Conservation (phyloP, 2,329 filamentous ascomycete species). For the Fusarium buharicum region DNA sequence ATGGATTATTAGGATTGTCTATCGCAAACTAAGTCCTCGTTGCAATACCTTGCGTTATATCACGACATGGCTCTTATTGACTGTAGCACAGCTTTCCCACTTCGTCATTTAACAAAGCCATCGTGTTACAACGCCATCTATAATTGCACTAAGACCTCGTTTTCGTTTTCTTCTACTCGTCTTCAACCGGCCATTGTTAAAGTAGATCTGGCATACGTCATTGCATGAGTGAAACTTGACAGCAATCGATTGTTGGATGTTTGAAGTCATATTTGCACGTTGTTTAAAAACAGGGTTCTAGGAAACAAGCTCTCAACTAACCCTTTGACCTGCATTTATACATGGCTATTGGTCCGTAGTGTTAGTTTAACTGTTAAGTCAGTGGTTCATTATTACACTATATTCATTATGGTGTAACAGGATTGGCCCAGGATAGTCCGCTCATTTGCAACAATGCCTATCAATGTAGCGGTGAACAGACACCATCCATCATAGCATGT, state of each 20-base stretch:
- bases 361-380: background rate
- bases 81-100: background rate
- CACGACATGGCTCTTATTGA: too few relatives aligned
- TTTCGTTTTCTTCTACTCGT: too few relatives aligned
- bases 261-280: background rate
- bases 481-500: background rate
- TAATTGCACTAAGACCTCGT: background rate
- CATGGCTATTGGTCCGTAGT: background rate
- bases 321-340: background rate
- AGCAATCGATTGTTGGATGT: background rate
- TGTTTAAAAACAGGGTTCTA: background rate
- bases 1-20: background rate
- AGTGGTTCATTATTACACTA: background rate
- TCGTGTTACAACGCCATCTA: conserved; percentile 1
- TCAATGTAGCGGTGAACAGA: conserved; percentile 19
- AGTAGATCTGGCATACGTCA: background rate
- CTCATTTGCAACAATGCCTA: background rate
- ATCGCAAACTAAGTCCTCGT: background rate
- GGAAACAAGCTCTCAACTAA: background rate
- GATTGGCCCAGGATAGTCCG: background rate
- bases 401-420: background rate
- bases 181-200: background rate
- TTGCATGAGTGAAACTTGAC: background rate
- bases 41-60: too few relatives aligned
- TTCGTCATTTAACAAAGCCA: background rate